Evolutionary conservation across 805 yeast genomes (phyloP), one percentile per base, ranked within the genome.

Genomic region (Babjeviella inositovora): DNA sequence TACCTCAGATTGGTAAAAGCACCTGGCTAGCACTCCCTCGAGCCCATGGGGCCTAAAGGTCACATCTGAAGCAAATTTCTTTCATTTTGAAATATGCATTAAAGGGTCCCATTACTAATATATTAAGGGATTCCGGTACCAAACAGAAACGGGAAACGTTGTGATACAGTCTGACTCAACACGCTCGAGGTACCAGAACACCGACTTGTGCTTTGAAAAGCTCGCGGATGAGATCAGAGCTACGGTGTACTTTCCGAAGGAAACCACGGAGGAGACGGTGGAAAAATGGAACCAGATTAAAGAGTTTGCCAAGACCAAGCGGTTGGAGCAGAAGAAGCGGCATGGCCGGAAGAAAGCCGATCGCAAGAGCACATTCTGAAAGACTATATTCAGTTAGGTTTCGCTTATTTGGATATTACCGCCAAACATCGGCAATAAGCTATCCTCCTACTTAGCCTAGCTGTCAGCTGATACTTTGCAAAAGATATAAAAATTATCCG

Each of bases 111-210:
- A 16, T n/a, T n/a, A n/a, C n/a, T n/a, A n/a, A n/a, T n/a, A n/a
- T n/a, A n/a, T 9, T 6, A 47, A 42, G 10, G 45, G 45, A 7
- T 58, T 70, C 23, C 45, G 73, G 19, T 74, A 66, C 37, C 55
- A 65, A 24, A 67, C 74, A 1, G 65, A 64, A 27, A 34, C 38
- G 2, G 73, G 74, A 8, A 60, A 65, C 1, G 29, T 79, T 2
- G 45, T 74, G 5, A 56, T 80, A 2, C 74, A 68, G 31, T 62
- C 74, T 16, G 85, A 77, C 28, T 37, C 46, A 6, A 48, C 63
- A 5, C 45, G 93, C 15, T 65, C 67, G 10, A 53, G 81, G 32
- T 69, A 64, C 8, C 47, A 45, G 7, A 80, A 80, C 35, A 40
- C 62, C 6, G 56, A 53, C 4, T 55, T 59, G 13, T 80, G 93